phyloP scores from a whole-genome alignment of 1,284 basidiomycete genomes.

The Malassezia nana region DNA sequence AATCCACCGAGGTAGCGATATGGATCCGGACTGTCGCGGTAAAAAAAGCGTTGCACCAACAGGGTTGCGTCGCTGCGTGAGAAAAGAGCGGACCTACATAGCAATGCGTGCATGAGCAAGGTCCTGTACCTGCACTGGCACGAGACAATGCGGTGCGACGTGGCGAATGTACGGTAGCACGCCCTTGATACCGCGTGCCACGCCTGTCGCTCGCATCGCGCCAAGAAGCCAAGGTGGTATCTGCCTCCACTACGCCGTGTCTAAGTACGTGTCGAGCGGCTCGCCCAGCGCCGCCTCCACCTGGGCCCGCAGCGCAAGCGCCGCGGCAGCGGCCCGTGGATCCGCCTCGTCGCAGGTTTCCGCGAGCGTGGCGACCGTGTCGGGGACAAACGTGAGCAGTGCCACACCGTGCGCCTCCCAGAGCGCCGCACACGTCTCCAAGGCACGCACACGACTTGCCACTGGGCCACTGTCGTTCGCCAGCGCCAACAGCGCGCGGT shows the following conservation, averaged over 20 bases:
- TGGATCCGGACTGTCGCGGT: not conserved
- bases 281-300: conserved; percentile 51
- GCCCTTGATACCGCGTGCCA: conserved; percentile 7
- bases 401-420: conserved; percentile 61
- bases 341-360: conserved; percentile 53
- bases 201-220: conserved; percentile 1
- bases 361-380: conserved; percentile 53
- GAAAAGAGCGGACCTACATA: not conserved
- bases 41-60: conserved; percentile 13
- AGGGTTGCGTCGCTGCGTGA: conserved; percentile 13
- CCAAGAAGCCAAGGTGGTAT: not conserved
- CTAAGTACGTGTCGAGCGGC: conserved; percentile 49
- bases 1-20: conserved; percentile 1
- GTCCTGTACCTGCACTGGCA: not conserved
- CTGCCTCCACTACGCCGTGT: not conserved
- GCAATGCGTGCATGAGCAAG: conserved; percentile 12
- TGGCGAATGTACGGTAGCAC: conserved; percentile 7
- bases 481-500: conserved; percentile 73
- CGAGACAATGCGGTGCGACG: not conserved
- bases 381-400: conserved; percentile 53
- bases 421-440: conserved; percentile 61
- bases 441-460: conserved; percentile 55
- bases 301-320: conserved; percentile 49
- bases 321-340: conserved; percentile 49
- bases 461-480: conserved; percentile 6